phyloP scores from a whole-genome alignment of 768 basidiomycete genomes.

The Russula sp. region DNA sequence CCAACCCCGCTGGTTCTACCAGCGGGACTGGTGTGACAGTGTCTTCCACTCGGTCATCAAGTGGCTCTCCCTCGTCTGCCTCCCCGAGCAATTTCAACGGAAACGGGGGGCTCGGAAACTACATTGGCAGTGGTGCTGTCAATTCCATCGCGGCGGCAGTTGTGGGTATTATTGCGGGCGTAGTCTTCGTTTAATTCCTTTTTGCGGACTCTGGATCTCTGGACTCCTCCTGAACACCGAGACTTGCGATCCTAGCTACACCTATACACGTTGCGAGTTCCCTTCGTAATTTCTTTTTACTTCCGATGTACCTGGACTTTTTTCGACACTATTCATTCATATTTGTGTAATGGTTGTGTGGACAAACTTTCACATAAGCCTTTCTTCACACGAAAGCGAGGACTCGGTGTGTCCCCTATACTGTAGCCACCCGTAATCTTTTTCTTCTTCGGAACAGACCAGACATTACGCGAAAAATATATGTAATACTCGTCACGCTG shows the following conservation, averaged over 20 bases:
- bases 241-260: neutral
- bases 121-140: neutral
- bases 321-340: neutral
- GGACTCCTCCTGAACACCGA: constrained; percentile 7
- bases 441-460: too few species aligned
- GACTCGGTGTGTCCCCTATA: too few species aligned
- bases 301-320: constrained; percentile 7
- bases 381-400: neutral
- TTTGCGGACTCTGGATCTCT: neutral
- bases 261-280: neutral
- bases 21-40: neutral
- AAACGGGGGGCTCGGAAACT: constrained; percentile 3
- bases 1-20: neutral
- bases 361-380: neutral
- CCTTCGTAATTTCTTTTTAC: neutral
- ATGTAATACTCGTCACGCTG: too few species aligned
- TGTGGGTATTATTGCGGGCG: constrained; percentile 16
- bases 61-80: neutral
- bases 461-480: too few species aligned
- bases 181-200: constrained; percentile 6
- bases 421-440: too few species aligned
- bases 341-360: neutral
- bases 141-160: constrained; percentile 5
- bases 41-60: neutral
- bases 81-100: constrained; percentile 15